Evolutionary conservation across 2,329 filamentous ascomycete genomes (phyloP).

Genomic region (Fusarium napiforme): DNA sequence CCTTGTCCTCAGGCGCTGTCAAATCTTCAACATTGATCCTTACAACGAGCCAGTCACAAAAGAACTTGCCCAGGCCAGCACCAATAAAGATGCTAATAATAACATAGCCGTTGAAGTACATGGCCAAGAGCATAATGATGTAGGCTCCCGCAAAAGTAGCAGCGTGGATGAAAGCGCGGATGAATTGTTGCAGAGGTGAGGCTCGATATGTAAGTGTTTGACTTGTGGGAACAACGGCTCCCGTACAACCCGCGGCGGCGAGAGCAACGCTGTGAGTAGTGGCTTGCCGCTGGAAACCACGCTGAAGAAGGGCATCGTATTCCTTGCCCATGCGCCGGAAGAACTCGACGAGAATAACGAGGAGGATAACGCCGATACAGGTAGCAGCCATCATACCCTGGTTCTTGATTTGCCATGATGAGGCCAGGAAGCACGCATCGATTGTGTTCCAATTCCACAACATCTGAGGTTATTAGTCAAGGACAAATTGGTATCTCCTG

Average conservation of each 20-base stretch:
- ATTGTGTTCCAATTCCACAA: conserved; percentile 82
- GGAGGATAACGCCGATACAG: conserved; percentile 78
- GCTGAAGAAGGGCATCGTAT: conserved; percentile 74
- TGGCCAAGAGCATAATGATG: conserved; percentile 76
- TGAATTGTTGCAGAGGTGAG: conserved; percentile 70
- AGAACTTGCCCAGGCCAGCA: conserved; percentile 62
- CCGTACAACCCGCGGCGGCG: conserved; percentile 33
- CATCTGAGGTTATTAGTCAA: conserved; percentile 64
- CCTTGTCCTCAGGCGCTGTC: conserved; percentile 35
- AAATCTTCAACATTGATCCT: conserved; percentile 52
- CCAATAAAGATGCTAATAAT: conserved; percentile 79
- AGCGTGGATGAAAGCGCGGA: conserved; percentile 74
- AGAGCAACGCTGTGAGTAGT: conserved; percentile 40
- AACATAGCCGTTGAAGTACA: conserved; percentile 76
- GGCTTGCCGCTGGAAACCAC: conserved; percentile 55
- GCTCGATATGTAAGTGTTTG: conserved; percentile 60
- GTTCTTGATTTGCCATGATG: conserved; percentile 77
- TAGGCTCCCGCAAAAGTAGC: conserved; percentile 79
- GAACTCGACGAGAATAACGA: conserved; percentile 77
- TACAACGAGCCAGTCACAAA: conserved; percentile 64
- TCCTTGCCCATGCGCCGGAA: conserved; percentile 77
- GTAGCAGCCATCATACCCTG: conserved; percentile 79
- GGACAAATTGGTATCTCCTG: neutral
- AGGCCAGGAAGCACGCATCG: conserved; percentile 76
- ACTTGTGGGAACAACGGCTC: conserved; percentile 37